Percentiles rank a stretch among this genome's conserved stretches.
Evolutionary conservation across 2,329 filamentous ascomycete species (phyloP).

Genomic region (Neocatenulostroma microsporum): DNA sequence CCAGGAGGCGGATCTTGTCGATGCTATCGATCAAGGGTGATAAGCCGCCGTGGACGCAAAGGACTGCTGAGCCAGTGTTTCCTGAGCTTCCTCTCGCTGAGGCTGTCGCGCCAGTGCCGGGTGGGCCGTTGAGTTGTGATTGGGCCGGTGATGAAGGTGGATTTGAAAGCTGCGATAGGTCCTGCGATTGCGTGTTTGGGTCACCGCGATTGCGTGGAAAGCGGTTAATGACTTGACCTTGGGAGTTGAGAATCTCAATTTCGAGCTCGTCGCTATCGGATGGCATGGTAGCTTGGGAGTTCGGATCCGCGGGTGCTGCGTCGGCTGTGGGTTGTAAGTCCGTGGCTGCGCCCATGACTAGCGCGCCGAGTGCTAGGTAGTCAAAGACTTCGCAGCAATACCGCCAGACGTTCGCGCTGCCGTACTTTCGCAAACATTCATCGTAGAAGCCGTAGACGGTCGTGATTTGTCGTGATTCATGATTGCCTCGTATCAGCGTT

Average conservation of each 20-base stretch:
- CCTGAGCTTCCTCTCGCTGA: constrained; percentile 53
- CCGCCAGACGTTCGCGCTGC: constrained; percentile 91
- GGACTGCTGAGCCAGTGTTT: constrained; percentile 70
- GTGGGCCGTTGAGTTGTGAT: constrained; percentile 53
- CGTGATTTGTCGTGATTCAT: constrained; percentile 90
- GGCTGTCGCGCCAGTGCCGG: constrained; percentile 70
- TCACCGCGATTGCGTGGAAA: constrained; percentile 52
- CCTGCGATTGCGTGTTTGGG: constrained; percentile 24
- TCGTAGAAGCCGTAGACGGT: constrained; percentile 98
- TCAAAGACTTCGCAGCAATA: constrained; percentile 97
- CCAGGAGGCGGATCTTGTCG: constrained; percentile 89
- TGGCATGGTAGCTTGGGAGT: constrained; percentile 26
- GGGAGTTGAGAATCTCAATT: constrained; percentile 85
- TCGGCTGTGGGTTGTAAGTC: constrained; percentile 55
- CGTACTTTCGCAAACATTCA: constrained; percentile 92
- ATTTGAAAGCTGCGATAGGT: constrained; percentile 21
- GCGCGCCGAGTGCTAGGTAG: constrained; percentile 82
- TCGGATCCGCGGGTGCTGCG: constrained; percentile 43
- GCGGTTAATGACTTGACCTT: constrained; percentile 67
- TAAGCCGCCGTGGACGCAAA: constrained; percentile 94
- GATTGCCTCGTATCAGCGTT: constrained; percentile 74
- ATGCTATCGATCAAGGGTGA: constrained; percentile 87
- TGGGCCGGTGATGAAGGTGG: constrained; percentile 34
- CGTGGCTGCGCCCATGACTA: constrained; percentile 75
- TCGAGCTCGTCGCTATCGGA: constrained; percentile 66